A percentile compares a stretch with the other conserved stretches of the same genome.
Conservation (phyloP, 1,139 yeast genomes). For the Diutina mesorugosa region DNA sequence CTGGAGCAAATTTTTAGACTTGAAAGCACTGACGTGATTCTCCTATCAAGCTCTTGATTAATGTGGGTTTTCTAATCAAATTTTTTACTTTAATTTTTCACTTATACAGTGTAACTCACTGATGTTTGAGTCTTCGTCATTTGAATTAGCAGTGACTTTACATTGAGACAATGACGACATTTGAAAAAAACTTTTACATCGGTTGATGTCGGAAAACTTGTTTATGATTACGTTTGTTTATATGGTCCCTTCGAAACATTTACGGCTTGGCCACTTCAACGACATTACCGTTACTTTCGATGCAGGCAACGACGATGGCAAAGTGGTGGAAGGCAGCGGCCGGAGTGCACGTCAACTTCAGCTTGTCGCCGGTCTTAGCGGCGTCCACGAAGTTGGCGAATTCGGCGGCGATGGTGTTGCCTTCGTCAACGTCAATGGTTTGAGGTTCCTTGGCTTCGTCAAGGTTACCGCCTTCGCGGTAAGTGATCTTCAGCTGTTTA, state of each 20-base stretch:
- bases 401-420: constrained; percentile 41
- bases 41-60: too few relatives aligned
- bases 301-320: constrained; percentile 76
- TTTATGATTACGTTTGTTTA: neutral
- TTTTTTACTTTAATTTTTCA: too few relatives aligned
- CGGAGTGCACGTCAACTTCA: constrained; percentile 46
- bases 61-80: too few relatives aligned
- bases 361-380: constrained; percentile 49
- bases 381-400: constrained; percentile 67
- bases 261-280: constrained; percentile 32
- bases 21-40: too few relatives aligned
- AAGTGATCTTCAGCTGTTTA: constrained; percentile 29
- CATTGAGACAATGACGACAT: too few relatives aligned
- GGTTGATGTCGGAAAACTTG: too few relatives aligned
- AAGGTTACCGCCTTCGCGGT: constrained; percentile 33
- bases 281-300: constrained; percentile 56
- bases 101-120: too few relatives aligned
- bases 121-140: too few relatives aligned
- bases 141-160: too few relatives aligned
- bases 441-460: constrained; percentile 29
- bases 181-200: too few relatives aligned
- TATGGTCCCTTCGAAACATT: neutral
- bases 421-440: constrained; percentile 46
- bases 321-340: constrained; percentile 80
- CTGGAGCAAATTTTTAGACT: too few relatives aligned